Evolutionary conservation across 306 rosid genomes (phyloP).

Genomic region (Trifolium dubium): DNA sequence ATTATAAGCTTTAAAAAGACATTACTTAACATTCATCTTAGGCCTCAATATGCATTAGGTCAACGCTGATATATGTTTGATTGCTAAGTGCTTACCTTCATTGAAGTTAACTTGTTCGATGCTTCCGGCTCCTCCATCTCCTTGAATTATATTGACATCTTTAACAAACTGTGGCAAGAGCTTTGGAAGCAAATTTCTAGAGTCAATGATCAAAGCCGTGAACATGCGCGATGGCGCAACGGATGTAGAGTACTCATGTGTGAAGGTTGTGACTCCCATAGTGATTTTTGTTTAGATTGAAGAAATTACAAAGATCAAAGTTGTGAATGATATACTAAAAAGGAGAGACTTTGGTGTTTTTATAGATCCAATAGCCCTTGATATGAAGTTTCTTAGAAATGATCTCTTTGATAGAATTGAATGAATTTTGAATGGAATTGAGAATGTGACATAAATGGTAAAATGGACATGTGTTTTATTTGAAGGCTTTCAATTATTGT

Average conservation of each 20-base stretch:
- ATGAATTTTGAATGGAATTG: slow-evolving; percentile 10
- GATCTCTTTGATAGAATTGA: slow-evolving; percentile 15
- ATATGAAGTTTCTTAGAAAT: slow-evolving; percentile 45
- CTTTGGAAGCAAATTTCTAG: slow-evolving; percentile 61
- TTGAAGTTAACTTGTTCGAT: slow-evolving; percentile 76
- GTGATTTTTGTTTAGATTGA: slow-evolving; percentile 19
- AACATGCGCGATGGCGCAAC: slow-evolving; percentile 60
- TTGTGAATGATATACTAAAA: slow-evolving; percentile 22
- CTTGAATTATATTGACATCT: slow-evolving; percentile 54
- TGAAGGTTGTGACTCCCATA: slow-evolving; percentile 63
- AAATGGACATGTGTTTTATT: slow-evolving; percentile 25
- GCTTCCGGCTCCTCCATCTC: slow-evolving; percentile 71
- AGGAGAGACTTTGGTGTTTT: slow-evolving; percentile 36
- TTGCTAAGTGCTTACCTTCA: slow-evolving; percentile 48
- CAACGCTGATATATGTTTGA: neutral
- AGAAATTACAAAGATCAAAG: slow-evolving; percentile 17
- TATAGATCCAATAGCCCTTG: slow-evolving; percentile 34
- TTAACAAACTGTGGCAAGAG: slow-evolving; percentile 68
- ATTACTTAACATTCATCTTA: too few species aligned
- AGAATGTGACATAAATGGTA: neutral
- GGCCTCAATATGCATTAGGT: neutral
- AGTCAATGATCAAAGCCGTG: slow-evolving; percentile 68
- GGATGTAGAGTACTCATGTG: slow-evolving; percentile 59
- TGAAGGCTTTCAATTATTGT: slow-evolving; percentile 44
- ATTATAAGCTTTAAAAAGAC: too few species aligned